Evolutionary conservation across 805 yeast species (phyloP).

Genomic region (Barnettozyma sp.): DNA sequence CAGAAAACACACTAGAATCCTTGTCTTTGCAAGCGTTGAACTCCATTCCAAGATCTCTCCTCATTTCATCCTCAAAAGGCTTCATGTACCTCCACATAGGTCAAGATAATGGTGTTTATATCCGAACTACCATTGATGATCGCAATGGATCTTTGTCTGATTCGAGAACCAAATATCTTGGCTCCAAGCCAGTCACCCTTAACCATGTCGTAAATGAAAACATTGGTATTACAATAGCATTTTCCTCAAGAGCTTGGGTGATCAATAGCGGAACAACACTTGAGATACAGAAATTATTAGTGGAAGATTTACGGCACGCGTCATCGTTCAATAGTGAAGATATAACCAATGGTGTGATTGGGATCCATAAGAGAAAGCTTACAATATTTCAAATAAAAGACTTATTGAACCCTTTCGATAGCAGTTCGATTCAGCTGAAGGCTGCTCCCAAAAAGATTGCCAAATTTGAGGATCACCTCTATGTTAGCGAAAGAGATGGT

Average conservation of each 20-base stretch:
- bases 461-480: constrained; percentile 17
- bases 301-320: constrained; percentile 35
- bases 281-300: constrained; percentile 26
- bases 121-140: constrained; percentile 50
- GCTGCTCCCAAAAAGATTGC: constrained; percentile 44
- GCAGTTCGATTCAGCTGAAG: constrained; percentile 35
- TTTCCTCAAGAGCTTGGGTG: constrained; percentile 30
- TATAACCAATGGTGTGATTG: constrained; percentile 54
- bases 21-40: constrained; percentile 61
- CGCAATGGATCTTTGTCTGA: constrained; percentile 56
- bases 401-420: constrained; percentile 26
- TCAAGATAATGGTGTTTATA: constrained; percentile 75
- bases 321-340: constrained; percentile 59
- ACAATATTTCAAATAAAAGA: constrained; percentile 50
- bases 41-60: constrained; percentile 36
- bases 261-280: constrained; percentile 21
- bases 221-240: constrained; percentile 25
- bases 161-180: constrained; percentile 65
- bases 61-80: constrained; percentile 23
- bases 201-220: constrained; percentile 12
- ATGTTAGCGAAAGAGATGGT: constrained; percentile 15
- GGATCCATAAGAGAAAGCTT: constrained; percentile 45
- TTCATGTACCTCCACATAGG: constrained; percentile 61
- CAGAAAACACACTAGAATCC: constrained; percentile 51
- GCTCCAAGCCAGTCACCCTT: constrained; percentile 55